Conservation (phyloP, 768 basidiomycete genomes). For the Boletus coccyginus region DNA sequence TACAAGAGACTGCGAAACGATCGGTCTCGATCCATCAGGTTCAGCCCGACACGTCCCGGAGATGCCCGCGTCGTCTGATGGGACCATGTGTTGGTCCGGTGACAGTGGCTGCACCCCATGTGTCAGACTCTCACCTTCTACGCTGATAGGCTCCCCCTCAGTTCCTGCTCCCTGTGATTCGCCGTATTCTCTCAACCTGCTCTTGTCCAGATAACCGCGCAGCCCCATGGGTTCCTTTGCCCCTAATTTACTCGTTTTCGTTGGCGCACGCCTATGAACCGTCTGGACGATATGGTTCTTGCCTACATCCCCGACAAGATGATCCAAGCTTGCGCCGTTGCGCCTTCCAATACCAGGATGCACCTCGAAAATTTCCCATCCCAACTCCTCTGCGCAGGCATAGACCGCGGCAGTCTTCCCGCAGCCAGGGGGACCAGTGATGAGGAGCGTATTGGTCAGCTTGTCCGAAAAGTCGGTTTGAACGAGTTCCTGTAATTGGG, state of each 20-base stretch:
- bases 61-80: not conserved
- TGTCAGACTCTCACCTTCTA: slow-evolving; percentile 13
- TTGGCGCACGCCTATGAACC: slow-evolving; percentile 12
- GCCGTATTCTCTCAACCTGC: not conserved
- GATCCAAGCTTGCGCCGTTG: slow-evolving; percentile 71
- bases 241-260: slow-evolving; percentile 4
- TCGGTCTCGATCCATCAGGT: slow-evolving; percentile 18
- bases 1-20: slow-evolving; percentile 79
- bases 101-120: not conserved
- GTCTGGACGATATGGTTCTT: slow-evolving; percentile 81
- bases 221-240: slow-evolving; percentile 11
- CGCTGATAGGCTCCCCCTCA: slow-evolving; percentile 19
- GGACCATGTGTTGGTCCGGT: slow-evolving; percentile 1
- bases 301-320: slow-evolving; percentile 87
- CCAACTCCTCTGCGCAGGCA: slow-evolving; percentile 90
- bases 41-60: not conserved
- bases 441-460: slow-evolving; percentile 83
- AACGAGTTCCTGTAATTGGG: slow-evolving; percentile 10
- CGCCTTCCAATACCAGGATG: slow-evolving; percentile 94
- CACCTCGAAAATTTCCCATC: slow-evolving; percentile 96
- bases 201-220: slow-evolving; percentile 16
- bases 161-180: slow-evolving; percentile 13
- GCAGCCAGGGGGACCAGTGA: slow-evolving; percentile 76
- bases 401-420: slow-evolving; percentile 95
- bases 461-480: slow-evolving; percentile 36